Evolutionary conservation across 1,284 basidiomycete species (phyloP).

Genomic region (Retiboletus flavoniger): DNA sequence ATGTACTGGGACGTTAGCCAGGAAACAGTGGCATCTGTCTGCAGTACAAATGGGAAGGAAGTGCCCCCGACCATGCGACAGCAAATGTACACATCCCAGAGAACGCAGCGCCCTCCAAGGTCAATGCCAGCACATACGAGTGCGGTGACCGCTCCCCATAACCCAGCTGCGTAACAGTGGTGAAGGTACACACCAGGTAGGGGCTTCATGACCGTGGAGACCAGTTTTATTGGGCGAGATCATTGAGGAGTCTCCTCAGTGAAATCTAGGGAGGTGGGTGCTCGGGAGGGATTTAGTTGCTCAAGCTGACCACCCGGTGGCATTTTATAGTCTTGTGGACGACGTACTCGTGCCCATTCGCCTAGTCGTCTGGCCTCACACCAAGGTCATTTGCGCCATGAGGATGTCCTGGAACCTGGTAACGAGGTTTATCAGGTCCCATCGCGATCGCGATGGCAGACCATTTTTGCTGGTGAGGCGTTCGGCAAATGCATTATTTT

Average conservation of each 20-base stretch:
- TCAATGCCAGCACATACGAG: not conserved
- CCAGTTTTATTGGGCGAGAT: not conserved
- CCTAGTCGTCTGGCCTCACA: slow-evolving; percentile 46
- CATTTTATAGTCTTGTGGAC: slow-evolving; percentile 27
- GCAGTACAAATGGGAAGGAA: slow-evolving; percentile 41
- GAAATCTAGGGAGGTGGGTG: slow-evolving; percentile 8
- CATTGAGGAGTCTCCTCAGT: not conserved
- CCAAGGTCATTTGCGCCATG: slow-evolving; percentile 90
- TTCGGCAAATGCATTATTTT: slow-evolving; percentile 27
- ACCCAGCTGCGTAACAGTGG: slow-evolving; percentile 16
- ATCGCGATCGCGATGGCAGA: slow-evolving; percentile 30
- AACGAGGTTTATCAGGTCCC: slow-evolving; percentile 24
- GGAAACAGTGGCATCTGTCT: slow-evolving; percentile 32
- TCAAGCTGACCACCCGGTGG: slow-evolving; percentile 14
- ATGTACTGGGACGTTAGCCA: slow-evolving; percentile 38
- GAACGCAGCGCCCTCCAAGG: slow-evolving; percentile 19
- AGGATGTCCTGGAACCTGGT: slow-evolving; percentile 28
- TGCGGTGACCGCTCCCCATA: slow-evolving; percentile 14
- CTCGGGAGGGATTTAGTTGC: slow-evolving; percentile 6
- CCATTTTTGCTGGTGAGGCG: slow-evolving; percentile 24
- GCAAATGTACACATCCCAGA: slow-evolving; percentile 23
- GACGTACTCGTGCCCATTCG: slow-evolving; percentile 18
- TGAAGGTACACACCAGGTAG: slow-evolving; percentile 19
- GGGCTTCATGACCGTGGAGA: not conserved
- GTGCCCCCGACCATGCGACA: slow-evolving; percentile 38